phyloP scores from a whole-genome alignment of 257 asterid species.

The Coffea canephora region DNA sequence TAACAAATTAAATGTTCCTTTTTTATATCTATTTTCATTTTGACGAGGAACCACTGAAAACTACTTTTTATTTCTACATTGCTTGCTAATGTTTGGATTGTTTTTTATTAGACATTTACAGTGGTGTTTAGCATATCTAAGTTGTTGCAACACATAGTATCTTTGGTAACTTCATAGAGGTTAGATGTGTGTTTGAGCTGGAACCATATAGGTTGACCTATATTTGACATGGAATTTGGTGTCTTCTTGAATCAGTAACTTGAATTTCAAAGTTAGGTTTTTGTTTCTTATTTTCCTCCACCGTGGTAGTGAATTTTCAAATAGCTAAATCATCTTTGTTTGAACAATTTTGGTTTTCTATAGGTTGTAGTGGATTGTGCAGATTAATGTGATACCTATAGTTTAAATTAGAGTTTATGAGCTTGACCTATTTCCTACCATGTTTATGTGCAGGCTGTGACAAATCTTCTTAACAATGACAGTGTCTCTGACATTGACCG shows the following conservation, averaged over 20 bases:
- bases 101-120: not conserved
- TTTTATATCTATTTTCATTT: not conserved
- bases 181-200: not conserved
- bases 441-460: constrained; percentile 74
- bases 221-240: not conserved
- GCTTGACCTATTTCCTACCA: not conserved
- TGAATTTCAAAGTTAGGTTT: not conserved
- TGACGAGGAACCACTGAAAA: not conserved
- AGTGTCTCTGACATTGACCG: constrained; percentile 84
- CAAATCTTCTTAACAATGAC: constrained; percentile 72
- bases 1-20: not conserved
- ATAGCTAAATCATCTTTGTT: not conserved
- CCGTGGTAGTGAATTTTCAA: not conserved
- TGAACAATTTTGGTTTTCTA: not conserved
- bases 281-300: not conserved
- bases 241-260: not conserved
- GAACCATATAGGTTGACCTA: not conserved
- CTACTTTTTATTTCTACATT: not conserved
- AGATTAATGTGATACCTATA: not conserved
- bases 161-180: not conserved
- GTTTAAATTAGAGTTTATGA: not conserved
- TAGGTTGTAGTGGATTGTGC: not conserved
- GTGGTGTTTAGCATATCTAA: not conserved
- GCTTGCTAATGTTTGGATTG: not conserved
- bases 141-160: not conserved